These are phyloP conservation scores for Aspergillus sclerotiicarbonarius DNA, from an alignment of 495 filamentous ascomycete species.

Conservation along the genomic window DNA sequence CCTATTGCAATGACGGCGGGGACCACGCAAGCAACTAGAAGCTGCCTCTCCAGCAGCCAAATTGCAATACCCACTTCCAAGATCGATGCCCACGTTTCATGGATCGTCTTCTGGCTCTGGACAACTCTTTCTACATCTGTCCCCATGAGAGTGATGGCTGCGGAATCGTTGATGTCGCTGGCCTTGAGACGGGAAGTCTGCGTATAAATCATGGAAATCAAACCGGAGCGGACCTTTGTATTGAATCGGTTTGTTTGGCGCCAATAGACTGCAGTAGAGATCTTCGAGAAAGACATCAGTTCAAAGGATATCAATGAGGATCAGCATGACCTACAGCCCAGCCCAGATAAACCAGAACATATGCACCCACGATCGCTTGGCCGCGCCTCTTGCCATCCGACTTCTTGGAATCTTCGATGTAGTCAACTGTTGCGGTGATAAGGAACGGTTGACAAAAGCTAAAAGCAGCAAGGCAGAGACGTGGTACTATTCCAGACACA, in stretches of 20 bases:
- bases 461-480: not conserved
- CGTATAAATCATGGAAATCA: constrained; percentile 31
- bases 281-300: not conserved
- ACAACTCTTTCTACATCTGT: not conserved
- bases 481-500: not conserved
- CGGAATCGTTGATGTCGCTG: not conserved
- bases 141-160: not conserved
- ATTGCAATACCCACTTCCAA: not conserved
- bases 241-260: not conserved
- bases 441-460: not conserved
- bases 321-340: not conserved
- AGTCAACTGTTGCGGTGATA: not conserved
- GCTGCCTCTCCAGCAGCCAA: not conserved
- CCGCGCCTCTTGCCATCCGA: not conserved
- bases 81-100: not conserved
- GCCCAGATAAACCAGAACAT: not conserved
- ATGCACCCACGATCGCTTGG: not conserved
- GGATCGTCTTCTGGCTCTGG: not conserved
- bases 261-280: not conserved
- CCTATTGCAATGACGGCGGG: not conserved
- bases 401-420: not conserved
- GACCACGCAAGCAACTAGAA: not conserved
- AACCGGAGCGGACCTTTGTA: constrained; percentile 16
- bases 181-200: not conserved
- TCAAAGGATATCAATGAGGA: not conserved